These are phyloP conservation scores for Penicillium argentinense DNA, from an alignment of 495 filamentous ascomycete genomes.

Conservation along the genomic window DNA sequence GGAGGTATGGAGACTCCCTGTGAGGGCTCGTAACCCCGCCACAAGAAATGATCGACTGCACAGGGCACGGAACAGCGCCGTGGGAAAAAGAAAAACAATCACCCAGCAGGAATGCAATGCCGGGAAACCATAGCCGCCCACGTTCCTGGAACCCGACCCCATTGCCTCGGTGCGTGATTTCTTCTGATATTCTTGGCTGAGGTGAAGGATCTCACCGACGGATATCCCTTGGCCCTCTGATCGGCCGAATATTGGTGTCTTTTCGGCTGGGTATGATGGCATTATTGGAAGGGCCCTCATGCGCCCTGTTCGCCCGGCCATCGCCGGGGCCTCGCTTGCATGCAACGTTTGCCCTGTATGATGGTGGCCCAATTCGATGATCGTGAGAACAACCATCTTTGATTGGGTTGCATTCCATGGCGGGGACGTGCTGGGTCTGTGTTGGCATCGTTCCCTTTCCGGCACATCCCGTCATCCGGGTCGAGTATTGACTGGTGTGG, in stretches of 20 bases:
- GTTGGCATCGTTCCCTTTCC: not conserved
- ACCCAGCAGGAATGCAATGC: not conserved
- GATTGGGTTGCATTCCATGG: constrained; percentile 1
- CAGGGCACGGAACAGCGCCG: not conserved
- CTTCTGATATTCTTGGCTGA: not conserved
- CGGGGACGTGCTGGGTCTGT: not conserved
- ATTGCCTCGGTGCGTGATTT: not conserved
- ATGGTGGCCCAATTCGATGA: not conserved
- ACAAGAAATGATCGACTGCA: constrained; percentile 3
- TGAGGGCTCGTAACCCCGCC: not conserved
- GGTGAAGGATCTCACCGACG: not conserved
- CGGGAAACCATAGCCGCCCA: not conserved
- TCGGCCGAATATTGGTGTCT: no score
- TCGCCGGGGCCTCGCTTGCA: not conserved
- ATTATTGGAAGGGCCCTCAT: not conserved
- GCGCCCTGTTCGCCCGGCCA: no score
- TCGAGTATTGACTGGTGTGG: not conserved
- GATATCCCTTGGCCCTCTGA: not conserved
- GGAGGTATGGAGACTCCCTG: not conserved
- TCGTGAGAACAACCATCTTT: not conserved
- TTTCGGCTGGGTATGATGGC: no score
- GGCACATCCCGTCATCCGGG: not conserved
- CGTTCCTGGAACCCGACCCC: not conserved
- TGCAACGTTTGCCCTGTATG: not conserved
- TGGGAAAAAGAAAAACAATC: not conserved